Percentiles rank a stretch among this genome's conserved stretches.
phyloP scores from a whole-genome alignment of 495 filamentous ascomycete species.

The Hypoxylon intermedium region DNA sequence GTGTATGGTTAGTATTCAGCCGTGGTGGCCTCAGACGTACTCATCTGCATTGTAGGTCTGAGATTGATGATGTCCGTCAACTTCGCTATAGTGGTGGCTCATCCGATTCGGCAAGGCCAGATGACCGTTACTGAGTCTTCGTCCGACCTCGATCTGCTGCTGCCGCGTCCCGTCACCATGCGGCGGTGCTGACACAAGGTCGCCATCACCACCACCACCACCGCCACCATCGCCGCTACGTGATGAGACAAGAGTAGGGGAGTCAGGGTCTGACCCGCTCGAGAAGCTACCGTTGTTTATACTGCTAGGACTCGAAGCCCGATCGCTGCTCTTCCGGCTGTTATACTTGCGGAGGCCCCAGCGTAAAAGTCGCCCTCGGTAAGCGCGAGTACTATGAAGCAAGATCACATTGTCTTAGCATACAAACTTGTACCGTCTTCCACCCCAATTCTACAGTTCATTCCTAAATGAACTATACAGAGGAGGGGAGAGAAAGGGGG shows the following conservation, averaged over 20 bases:
- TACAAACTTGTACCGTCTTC: no score
- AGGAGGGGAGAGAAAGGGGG: not conserved
- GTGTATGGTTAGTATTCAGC: not conserved
- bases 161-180: not conserved
- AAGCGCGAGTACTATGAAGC: slow-evolving; percentile 47
- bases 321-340: slow-evolving; percentile 41
- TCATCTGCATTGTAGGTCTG: slow-evolving; percentile 3
- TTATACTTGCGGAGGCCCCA: slow-evolving; percentile 58
- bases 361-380: slow-evolving; percentile 52
- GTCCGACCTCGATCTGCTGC: not conserved
- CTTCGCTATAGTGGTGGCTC: slow-evolving; percentile 10
- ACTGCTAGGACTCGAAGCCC: slow-evolving; percentile 17
- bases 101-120: slow-evolving; percentile 24
- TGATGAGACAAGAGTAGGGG: slow-evolving; percentile 7
- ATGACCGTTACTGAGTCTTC: not conserved
- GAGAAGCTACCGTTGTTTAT: slow-evolving; percentile 3
- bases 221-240: slow-evolving; percentile 1
- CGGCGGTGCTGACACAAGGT: not conserved
- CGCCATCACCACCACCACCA: not conserved
- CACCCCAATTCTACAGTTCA: not conserved
- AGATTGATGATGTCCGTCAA: not conserved
- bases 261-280: slow-evolving; percentile 11
- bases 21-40: slow-evolving; percentile 2
- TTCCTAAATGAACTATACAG: slow-evolving; percentile 2
- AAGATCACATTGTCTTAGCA: not conserved